These are phyloP conservation scores for Escovopsis sp. DNA, from an alignment of 2,329 filamentous ascomycete genomes.

Conservation along the genomic window DNA sequence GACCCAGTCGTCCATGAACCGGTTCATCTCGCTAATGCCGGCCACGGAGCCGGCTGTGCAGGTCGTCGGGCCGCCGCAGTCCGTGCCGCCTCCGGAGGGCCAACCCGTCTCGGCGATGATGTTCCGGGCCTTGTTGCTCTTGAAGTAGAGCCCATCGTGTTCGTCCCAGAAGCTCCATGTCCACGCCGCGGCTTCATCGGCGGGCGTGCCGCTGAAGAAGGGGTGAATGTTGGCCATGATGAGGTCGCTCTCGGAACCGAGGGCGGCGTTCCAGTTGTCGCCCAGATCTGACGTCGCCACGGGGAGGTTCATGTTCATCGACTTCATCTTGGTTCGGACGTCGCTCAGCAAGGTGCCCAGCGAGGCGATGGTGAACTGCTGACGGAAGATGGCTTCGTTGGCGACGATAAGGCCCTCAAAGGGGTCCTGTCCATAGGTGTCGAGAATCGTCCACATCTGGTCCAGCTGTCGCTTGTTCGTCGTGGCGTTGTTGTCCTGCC, in stretches of 20 bases:
- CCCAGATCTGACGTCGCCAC: slow-evolving; percentile 83
- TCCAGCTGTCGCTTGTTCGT: slow-evolving; percentile 71
- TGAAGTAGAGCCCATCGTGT: slow-evolving; percentile 52
- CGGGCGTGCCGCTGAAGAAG: slow-evolving; percentile 73
- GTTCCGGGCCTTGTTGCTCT: slow-evolving; percentile 48
- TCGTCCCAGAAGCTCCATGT: slow-evolving; percentile 68
- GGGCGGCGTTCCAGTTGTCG: slow-evolving; percentile 62
- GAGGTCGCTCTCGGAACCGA: slow-evolving; percentile 62
- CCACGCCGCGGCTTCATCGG: slow-evolving; percentile 58
- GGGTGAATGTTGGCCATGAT: slow-evolving; percentile 97
- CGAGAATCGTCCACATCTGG: slow-evolving; percentile 75
- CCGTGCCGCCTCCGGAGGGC: slow-evolving; percentile 69
- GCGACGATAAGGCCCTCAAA: slow-evolving; percentile 76
- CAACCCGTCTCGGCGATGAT: slow-evolving; percentile 87
- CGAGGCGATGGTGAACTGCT: slow-evolving; percentile 53
- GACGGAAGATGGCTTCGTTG: slow-evolving; percentile 63
- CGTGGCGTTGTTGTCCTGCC: slow-evolving; percentile 71
- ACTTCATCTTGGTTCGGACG: slow-evolving; percentile 59
- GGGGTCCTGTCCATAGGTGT: slow-evolving; percentile 48
- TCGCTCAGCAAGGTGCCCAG: slow-evolving; percentile 50
- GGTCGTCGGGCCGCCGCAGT: slow-evolving; percentile 46
- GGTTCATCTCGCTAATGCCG: slow-evolving; percentile 66
- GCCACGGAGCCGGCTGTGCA: slow-evolving; percentile 61
- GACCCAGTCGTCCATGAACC: slow-evolving; percentile 75
- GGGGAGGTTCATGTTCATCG: slow-evolving; percentile 52